These are phyloP conservation scores for Solanum rostratum DNA, from an alignment of 257 asterid species.

Conservation along the genomic window DNA sequence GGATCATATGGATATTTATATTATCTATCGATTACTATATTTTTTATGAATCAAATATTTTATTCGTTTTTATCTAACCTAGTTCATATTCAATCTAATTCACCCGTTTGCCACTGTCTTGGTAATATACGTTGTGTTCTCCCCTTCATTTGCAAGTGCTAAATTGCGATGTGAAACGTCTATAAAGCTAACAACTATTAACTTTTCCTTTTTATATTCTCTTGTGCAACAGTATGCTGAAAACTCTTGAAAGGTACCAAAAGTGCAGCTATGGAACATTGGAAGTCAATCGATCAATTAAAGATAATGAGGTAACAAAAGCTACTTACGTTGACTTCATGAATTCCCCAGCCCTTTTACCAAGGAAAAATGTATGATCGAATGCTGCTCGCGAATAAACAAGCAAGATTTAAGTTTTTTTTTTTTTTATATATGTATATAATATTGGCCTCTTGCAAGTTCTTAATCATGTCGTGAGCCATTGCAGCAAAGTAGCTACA, in stretches of 20 bases:
- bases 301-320: slow-evolving; percentile 56
- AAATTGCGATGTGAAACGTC: background rate
- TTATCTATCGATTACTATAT: no score
- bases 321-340: background rate
- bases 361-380: background rate
- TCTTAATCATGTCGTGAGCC: background rate
- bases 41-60: background rate
- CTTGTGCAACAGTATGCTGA: slow-evolving; percentile 53
- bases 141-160: background rate
- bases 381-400: background rate
- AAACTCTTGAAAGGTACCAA: slow-evolving; percentile 90
- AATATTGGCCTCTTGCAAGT: background rate
- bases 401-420: background rate
- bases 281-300: slow-evolving; percentile 54
- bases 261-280: slow-evolving; percentile 77
- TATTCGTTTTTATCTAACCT: background rate
- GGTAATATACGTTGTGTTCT: background rate
- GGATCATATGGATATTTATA: no score
- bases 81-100: no score
- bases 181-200: background rate
- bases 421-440: no score
- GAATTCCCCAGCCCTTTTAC: background rate
- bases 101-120: no score
- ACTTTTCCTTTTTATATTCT: background rate
- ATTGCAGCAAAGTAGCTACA: slow-evolving; percentile 73